phyloP scores from a whole-genome alignment of 805 yeast species.

The Cyberlindnera amylophila region DNA sequence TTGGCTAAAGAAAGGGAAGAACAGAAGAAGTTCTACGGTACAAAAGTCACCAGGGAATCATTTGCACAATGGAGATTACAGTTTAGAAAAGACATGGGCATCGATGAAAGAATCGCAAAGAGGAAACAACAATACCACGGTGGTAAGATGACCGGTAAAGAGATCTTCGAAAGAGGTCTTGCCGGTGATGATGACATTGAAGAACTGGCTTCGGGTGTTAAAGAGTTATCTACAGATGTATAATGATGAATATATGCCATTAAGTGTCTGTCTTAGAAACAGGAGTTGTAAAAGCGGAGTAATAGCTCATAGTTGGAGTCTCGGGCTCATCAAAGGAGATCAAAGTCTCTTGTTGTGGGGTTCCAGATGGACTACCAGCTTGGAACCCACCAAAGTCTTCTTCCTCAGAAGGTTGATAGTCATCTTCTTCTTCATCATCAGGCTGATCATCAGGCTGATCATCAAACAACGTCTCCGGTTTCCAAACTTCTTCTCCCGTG shows the following conservation, averaged over 20 bases:
- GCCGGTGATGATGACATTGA: constrained; percentile 64
- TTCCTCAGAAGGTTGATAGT: constrained; percentile 27
- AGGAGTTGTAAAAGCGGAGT: too few species aligned
- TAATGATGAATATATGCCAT: too few species aligned
- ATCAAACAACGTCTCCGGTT: not conserved
- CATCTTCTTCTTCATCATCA: constrained; percentile 18
- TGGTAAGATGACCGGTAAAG: constrained; percentile 81
- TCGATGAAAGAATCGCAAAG: constrained; percentile 52
- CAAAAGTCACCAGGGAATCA: constrained; percentile 79
- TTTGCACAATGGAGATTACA: constrained; percentile 66
- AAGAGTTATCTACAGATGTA: constrained; percentile 12
- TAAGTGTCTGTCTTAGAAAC: too few species aligned
- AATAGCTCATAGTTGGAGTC: not conserved
- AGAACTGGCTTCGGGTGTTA: constrained; percentile 29
- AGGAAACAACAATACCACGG: constrained; percentile 57
- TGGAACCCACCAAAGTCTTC: constrained; percentile 37
- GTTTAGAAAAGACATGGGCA: constrained; percentile 71
- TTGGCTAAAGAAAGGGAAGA: constrained; percentile 72
- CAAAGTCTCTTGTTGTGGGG: not conserved
- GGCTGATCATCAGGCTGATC: constrained; percentile 8
- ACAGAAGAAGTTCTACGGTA: constrained; percentile 87
- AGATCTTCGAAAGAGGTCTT: constrained; percentile 86
- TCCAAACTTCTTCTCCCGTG: too few species aligned
- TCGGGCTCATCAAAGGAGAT: constrained; percentile 14
- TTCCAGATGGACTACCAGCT: constrained; percentile 6